Evolutionary conservation across 2,329 filamentous ascomycete species (phyloP), one percentile per base, ranked within the genome.

Genomic region (Penicillium sp.): DNA sequence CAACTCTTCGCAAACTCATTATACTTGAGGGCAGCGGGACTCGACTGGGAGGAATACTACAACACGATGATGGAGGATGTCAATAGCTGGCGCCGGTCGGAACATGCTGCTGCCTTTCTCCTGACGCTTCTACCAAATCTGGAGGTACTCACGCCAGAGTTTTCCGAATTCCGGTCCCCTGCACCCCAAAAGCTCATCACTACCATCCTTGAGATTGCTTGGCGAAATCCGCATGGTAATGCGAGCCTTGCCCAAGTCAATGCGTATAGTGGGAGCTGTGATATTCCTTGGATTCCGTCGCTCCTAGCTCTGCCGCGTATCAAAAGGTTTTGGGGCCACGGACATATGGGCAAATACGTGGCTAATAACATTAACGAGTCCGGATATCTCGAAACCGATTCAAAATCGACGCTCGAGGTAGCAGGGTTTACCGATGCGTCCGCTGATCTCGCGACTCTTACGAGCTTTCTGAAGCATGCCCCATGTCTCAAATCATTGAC

Each of bases 331-430:
- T 52, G 51, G 35, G 51, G 51, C 48, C 35, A 40, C 22, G 62
- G 71, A 46, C 81, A 77, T 58, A 53, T 53, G 16, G 78, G 75
- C 19, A 70, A 69, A 16, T 46, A 67, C 8, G 62, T 54, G 45
- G 46, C 43, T 22, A 33, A 51, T 37, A 58, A 58, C 55, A 42
- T 22, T 22, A 26, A n/a, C 14, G 33, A 58, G 46, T 43, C 7
- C 10, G 11, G 40, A 43, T 43, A 43, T 43, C 40, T 43, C 6
- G 40, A n/a, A 3, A 43, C 40, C 11, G 16, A 25, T 3, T 43
- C 11, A n/a, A 11, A 43, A 11, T 43, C 40, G 40, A 43, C 6
- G 40, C 40, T 43, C 16, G 16, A 43, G 40, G 40, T 43, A 11
- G 40, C 40, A 43, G 40, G 40, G 40, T 43, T 43, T 43, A 11